Percentiles rank a stretch among this genome's conserved stretches.
Evolutionary conservation across 805 yeast species (phyloP).

Genomic region (Teunomyces barrocoloradensis): DNA sequence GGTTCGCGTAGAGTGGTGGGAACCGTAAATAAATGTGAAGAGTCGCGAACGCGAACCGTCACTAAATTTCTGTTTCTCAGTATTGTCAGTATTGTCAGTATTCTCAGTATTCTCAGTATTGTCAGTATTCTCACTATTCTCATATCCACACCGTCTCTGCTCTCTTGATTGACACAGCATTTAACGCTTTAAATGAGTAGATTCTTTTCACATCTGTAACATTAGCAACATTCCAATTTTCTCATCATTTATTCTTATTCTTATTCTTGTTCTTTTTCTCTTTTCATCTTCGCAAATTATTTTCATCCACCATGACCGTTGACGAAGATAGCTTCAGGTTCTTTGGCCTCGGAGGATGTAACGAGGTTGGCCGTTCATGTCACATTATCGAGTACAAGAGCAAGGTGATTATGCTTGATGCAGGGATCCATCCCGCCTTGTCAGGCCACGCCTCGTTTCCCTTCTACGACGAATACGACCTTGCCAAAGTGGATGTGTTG

Average conservation of each 20-base stretch:
- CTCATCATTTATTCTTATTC: background rate
- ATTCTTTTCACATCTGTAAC: background rate
- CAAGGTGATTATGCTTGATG: slow-evolving; percentile 93
- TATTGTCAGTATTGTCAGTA: background rate
- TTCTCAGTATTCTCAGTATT: background rate
- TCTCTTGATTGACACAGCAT: too few relatives aligned
- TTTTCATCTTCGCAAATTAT: background rate
- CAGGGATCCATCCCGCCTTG: slow-evolving; percentile 97
- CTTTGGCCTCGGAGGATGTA: slow-evolving; percentile 95
- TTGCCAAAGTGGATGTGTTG: slow-evolving; percentile 80
- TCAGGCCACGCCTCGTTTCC: slow-evolving; percentile 90
- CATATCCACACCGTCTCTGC: too few relatives aligned
- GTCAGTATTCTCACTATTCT: background rate
- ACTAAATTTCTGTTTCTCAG: too few relatives aligned
- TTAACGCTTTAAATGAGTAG: too few relatives aligned
- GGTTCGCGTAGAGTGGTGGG: slow-evolving; percentile 4
- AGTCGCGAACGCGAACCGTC: too few relatives aligned
- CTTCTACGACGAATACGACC: slow-evolving; percentile 91
- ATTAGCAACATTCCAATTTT: background rate
- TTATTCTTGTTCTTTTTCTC: background rate
- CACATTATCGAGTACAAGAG: slow-evolving; percentile 91
- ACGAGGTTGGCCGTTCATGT: slow-evolving; percentile 96
- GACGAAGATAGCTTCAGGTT: slow-evolving; percentile 53
- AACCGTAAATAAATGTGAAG: background rate
- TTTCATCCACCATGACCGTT: slow-evolving; percentile 15